These are phyloP conservation scores for Haematococcus sp. DNA, from an alignment of 139 green algal species.

Conservation along the genomic window DNA sequence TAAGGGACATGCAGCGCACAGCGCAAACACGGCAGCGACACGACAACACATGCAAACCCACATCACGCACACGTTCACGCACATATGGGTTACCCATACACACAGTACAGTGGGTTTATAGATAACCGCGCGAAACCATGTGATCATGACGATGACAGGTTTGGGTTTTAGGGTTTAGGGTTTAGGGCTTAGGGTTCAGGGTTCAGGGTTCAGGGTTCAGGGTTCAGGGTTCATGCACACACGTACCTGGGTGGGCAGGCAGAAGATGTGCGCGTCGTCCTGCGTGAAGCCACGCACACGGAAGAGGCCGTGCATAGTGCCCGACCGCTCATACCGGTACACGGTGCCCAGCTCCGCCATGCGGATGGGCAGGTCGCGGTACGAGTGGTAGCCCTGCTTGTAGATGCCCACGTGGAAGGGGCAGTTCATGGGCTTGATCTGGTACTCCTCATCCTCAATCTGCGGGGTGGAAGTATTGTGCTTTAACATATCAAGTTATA, in stretches of 20 bases:
- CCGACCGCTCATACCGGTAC: slow-evolving; percentile 92
- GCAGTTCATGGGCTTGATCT: slow-evolving; percentile 99
- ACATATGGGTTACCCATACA: too few relatives aligned
- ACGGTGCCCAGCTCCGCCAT: slow-evolving; percentile 97
- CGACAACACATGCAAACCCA: too few relatives aligned
- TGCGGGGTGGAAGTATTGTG: slow-evolving; percentile 17
- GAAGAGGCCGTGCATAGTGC: slow-evolving; percentile 97
- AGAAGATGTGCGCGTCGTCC: slow-evolving; percentile 99
- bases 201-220: too few relatives aligned
- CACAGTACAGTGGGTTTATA: too few relatives aligned
- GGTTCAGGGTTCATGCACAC: not conserved
- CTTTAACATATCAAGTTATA: too few relatives aligned
- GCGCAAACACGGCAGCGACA: too few relatives aligned
- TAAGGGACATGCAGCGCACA: too few relatives aligned
- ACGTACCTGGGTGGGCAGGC: slow-evolving; percentile 79
- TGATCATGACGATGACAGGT: too few relatives aligned
- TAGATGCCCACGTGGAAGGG: slow-evolving; percentile 96
- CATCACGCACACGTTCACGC: too few relatives aligned
- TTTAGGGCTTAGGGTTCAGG: too few relatives aligned
- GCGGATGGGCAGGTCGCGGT: slow-evolving; percentile 88
- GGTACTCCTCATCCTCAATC: slow-evolving; percentile 91
- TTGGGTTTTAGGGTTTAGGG: too few relatives aligned
- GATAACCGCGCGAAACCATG: too few relatives aligned
- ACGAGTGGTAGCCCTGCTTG: slow-evolving; percentile 70
- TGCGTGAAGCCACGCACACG: slow-evolving; percentile 97